Evolutionary conservation across 768 basidiomycete species (phyloP).

Genomic region (Hydnomerulius pinastri): DNA sequence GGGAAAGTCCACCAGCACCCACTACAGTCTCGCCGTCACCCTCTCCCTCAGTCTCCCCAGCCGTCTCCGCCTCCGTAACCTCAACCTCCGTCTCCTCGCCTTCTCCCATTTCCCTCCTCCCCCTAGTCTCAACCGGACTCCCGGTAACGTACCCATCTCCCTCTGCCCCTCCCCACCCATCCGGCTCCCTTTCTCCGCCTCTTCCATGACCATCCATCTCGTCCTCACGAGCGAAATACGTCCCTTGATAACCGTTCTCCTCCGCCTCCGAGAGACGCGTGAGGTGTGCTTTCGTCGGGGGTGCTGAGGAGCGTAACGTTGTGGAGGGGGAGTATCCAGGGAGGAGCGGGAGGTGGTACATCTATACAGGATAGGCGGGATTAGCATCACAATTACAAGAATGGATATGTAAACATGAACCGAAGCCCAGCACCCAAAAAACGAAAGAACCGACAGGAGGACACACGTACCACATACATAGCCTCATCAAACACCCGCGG

Average conservation of each 20-base stretch:
- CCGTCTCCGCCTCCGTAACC: conserved; percentile 13
- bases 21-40: too few relatives aligned
- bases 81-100: conserved; percentile 13
- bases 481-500: conserved; percentile 93
- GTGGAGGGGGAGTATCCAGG: conserved; percentile 88
- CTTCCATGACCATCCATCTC: neutral
- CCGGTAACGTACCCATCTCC: conserved; percentile 65
- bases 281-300: conserved; percentile 58
- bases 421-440: neutral
- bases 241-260: conserved; percentile 85
- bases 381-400: neutral
- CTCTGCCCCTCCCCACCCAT: conserved; percentile 23
- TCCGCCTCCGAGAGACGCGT: conserved; percentile 83
- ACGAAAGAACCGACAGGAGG: conserved; percentile 2
- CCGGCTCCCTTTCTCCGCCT: conserved; percentile 20
- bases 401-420: too few relatives aligned
- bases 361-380: conserved; percentile 42
- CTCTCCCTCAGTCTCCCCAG: conserved; percentile 11
- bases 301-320: conserved; percentile 82
- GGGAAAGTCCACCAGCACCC: too few relatives aligned
- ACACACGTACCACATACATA: conserved; percentile 75
- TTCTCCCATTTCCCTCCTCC: conserved; percentile 8
- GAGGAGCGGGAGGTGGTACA: conserved; percentile 89
- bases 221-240: conserved; percentile 61
- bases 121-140: conserved; percentile 14